Base-by-base conservation (phyloP, 495 filamentous ascomycete species). In the Aspergillus kassunensis region DNA sequence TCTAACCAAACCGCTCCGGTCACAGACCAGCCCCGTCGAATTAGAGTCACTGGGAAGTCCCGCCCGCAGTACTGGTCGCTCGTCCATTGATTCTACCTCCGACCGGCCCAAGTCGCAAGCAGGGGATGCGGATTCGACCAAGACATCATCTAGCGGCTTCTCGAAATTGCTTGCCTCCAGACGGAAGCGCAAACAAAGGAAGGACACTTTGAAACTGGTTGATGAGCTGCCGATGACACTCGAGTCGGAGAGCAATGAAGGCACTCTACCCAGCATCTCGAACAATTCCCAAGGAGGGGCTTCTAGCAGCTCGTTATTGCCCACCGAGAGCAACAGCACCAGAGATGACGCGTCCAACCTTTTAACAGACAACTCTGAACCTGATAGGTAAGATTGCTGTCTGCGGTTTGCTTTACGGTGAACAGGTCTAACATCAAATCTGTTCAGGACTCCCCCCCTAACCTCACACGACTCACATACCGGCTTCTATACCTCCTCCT, bases 401-500 rank as follows among this genome's bases (percentile, higher is more conserved):
- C 6, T 16, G 7, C 18, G 7, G n/a, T 16, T 15, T 37, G 2
- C 3, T 3, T 18, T 19, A 15, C 9, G n/a, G 7, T 30, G 30
- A 44, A 9, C 19, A 29, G 15, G 21, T 50, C 58, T 70, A 44
- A 68, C 23, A n/a, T 21, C n/a, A 30, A 20, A 30, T 30, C 30
- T 30, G 40, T 39, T 42, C 60, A 83, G 80, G 46, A 71, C 76
- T 41, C 84, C 80, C 50, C 87, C 81, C 51, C 78, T 88, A 48
- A 83, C 85, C 35, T 76, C 83, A 24, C 86, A 85, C 67, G 78
- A 85, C 31, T 92, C 89, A 23, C 89, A 93, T 63, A 76, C 84
- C 56, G 89, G 85, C 49, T 87, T 88, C 66, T 75, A 91, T 47
- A 92, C 90, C 24, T 82, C 87, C 11, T 92, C 89, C 13, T 91